These are phyloP conservation scores for Coemansia sp. DNA, from an alignment of 192 early-diverging fungal genomes.

Conservation along the genomic window DNA sequence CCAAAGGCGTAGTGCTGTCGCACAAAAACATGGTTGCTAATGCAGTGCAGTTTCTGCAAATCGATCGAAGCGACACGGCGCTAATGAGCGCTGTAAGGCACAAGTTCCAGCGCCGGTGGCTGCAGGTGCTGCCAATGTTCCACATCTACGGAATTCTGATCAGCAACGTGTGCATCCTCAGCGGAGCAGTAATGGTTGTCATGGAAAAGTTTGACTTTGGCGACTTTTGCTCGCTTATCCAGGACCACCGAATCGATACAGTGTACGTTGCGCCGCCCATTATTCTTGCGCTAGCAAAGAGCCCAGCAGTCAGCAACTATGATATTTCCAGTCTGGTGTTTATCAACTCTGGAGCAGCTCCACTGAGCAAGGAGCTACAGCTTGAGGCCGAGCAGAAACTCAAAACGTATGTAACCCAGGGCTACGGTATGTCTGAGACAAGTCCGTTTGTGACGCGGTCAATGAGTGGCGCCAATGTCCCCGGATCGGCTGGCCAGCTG, in stretches of 20 bases:
- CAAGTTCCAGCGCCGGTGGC: slow-evolving; percentile 35
- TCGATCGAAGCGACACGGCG: slow-evolving; percentile 44
- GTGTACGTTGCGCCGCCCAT: slow-evolving; percentile 69
- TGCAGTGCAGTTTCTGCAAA: slow-evolving; percentile 55
- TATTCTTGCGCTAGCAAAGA: slow-evolving; percentile 70
- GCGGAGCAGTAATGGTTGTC: slow-evolving; percentile 64
- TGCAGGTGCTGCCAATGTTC: slow-evolving; percentile 67
- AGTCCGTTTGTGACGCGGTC: slow-evolving; percentile 45
- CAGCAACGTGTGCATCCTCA: slow-evolving; percentile 39
- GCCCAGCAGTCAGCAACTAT: slow-evolving; percentile 72
- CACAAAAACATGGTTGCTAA: slow-evolving; percentile 84
- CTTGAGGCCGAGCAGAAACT: slow-evolving; percentile 52
- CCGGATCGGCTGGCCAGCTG: slow-evolving; percentile 70
- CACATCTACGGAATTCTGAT: slow-evolving; percentile 70
- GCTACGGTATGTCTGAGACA: slow-evolving; percentile 70
- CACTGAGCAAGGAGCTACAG: slow-evolving; percentile 69
- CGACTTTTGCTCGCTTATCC: slow-evolving; percentile 61
- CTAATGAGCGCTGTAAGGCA: slow-evolving; percentile 9
- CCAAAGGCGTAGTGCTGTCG: slow-evolving; percentile 83
- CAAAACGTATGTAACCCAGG: slow-evolving; percentile 53
- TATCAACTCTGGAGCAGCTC: slow-evolving; percentile 78
- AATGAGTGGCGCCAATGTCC: slow-evolving; percentile 7
- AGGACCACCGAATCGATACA: slow-evolving; percentile 69
- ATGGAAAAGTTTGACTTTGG: slow-evolving; percentile 76
- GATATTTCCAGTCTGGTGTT: slow-evolving; percentile 66